phyloP scores from a whole-genome alignment of 352 stramenopile species.

The Phytophthora hybrid region DNA sequence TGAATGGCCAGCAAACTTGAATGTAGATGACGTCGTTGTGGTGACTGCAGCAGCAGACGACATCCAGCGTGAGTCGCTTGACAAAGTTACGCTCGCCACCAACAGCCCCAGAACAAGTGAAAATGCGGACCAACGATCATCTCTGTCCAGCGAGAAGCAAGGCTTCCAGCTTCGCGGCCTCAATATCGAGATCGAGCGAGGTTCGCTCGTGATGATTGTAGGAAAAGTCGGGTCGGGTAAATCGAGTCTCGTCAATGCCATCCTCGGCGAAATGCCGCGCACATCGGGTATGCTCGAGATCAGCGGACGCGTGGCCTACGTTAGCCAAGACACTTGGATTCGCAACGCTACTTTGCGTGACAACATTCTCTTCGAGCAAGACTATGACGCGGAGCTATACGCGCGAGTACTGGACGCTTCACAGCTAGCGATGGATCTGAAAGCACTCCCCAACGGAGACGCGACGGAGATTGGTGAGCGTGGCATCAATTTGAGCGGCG shows the following conservation, averaged over 20 bases:
- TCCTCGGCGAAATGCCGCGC: slow-evolving; percentile 41
- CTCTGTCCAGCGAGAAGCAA: neutral
- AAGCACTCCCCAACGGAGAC: slow-evolving; percentile 58
- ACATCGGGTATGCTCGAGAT: slow-evolving; percentile 33
- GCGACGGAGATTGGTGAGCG: slow-evolving; percentile 64
- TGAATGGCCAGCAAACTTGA: slow-evolving; percentile 33
- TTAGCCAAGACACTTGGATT: slow-evolving; percentile 93
- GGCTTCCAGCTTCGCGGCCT: slow-evolving; percentile 38
- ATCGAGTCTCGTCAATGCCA: slow-evolving; percentile 22
- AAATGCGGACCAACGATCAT: neutral
- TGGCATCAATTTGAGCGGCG: slow-evolving; percentile 43
- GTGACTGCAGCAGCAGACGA: slow-evolving; percentile 13
- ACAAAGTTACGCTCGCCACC: neutral
- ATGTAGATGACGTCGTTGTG: slow-evolving; percentile 29
- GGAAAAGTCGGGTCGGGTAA: no score
- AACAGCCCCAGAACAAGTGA: neutral
- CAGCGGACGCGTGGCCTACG: slow-evolving; percentile 68
- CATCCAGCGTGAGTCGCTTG: neutral
- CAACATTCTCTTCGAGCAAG: slow-evolving; percentile 90
- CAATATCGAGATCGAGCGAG: slow-evolving; percentile 68
- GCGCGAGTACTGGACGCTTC: slow-evolving; percentile 40
- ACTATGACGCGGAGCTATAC: slow-evolving; percentile 48
- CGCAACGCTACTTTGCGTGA: slow-evolving; percentile 88
- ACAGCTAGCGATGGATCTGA: slow-evolving; percentile 52
- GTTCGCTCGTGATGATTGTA: no score